A percentile compares a stretch with the other conserved stretches of the same genome.
phyloP scores from a whole-genome alignment of 2,329 filamentous ascomycete species.

The Thielaviopsis populi region DNA sequence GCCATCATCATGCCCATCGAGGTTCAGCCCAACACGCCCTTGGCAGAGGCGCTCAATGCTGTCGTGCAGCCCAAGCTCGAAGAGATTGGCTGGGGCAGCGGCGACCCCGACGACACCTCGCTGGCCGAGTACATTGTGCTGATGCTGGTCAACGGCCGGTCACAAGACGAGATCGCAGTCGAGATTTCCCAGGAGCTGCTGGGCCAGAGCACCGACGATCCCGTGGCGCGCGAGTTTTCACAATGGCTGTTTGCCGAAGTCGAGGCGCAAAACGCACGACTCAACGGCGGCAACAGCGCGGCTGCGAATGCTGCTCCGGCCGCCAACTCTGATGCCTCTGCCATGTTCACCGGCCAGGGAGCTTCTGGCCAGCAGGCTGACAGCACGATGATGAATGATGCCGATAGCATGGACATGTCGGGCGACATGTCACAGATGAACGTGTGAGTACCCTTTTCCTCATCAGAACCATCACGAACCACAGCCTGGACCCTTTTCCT shows the following conservation, averaged over 20 bases:
- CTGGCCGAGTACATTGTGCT: slow-evolving; percentile 93
- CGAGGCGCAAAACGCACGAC: slow-evolving; percentile 46
- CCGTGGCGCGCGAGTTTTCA: slow-evolving; percentile 68
- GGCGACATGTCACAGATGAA: slow-evolving; percentile 31
- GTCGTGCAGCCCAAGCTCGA: slow-evolving; percentile 82
- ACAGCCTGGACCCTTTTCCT: neutral
- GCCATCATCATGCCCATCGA: slow-evolving; percentile 55
- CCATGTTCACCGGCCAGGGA: slow-evolving; percentile 2
- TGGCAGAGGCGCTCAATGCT: slow-evolving; percentile 68
- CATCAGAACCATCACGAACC: neutral
- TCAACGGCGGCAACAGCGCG: slow-evolving; percentile 32
- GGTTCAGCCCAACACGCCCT: slow-evolving; percentile 59
- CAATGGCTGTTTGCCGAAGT: slow-evolving; percentile 90
- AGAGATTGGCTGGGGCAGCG: slow-evolving; percentile 82
- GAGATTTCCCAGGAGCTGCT: slow-evolving; percentile 84
- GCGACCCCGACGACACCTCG: slow-evolving; percentile 60
- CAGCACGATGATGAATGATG: neutral
- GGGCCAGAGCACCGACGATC: slow-evolving; percentile 66
- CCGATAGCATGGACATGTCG: slow-evolving; percentile 15
- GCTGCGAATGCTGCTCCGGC: neutral
- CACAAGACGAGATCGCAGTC: slow-evolving; percentile 70
- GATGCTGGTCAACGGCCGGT: slow-evolving; percentile 93
- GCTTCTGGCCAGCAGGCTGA: neutral
- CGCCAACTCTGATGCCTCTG: neutral
- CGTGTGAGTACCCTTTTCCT: slow-evolving; percentile 35